Evolutionary conservation across 805 yeast species (phyloP), one percentile per base, ranked within the genome.

Genomic region (Lachancea lanzarotensis): DNA sequence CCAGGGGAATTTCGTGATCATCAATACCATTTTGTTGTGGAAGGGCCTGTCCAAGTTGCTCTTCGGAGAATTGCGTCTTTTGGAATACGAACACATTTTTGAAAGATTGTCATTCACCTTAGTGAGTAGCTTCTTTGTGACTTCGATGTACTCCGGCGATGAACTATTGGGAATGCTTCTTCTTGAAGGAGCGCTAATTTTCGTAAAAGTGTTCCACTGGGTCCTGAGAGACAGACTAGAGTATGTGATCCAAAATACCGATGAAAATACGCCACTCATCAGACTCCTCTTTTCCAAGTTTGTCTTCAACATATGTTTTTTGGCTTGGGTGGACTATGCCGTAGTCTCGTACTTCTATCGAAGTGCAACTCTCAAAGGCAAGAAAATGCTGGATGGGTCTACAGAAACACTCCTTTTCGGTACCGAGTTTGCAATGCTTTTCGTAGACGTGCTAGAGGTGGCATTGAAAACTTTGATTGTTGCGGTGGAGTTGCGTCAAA

Each of bases 161-260:
- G 69, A 69, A 40, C 52, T 78, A 17, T 59, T 75, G 33, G 64
- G 78, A n/a, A 73, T 70, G 43, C 52, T 62, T 49, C 53, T 62
- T 8, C 62, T 71, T 46, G 66, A 72, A 2, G 48, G 65, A 4
- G 54, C 69, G 12, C 54, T 80, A 50, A 56, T 79, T 56, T 71
- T 73, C 60, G 62, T 78, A 57, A 83, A 82, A 56, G 79, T 83
- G 1, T 79, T 84, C 67, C 95, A 89, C 58, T 82, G 95, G 80
- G 73, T 93, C 1, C 62, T 83, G 35, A 57, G 52, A 32, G 73
- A 70, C 67, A 51, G 81, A 37, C 58, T 75, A 45, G 81, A 75
- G 36, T 63, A 66, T 42, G 50, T 75, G 3, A 70, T 73, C 54
- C 82, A 77, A 56, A 64, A 67, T 65, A 22, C 67, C 59, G 43